Conservation (phyloP, 768 basidiomycete genomes). For the Obba rivulosa region DNA sequence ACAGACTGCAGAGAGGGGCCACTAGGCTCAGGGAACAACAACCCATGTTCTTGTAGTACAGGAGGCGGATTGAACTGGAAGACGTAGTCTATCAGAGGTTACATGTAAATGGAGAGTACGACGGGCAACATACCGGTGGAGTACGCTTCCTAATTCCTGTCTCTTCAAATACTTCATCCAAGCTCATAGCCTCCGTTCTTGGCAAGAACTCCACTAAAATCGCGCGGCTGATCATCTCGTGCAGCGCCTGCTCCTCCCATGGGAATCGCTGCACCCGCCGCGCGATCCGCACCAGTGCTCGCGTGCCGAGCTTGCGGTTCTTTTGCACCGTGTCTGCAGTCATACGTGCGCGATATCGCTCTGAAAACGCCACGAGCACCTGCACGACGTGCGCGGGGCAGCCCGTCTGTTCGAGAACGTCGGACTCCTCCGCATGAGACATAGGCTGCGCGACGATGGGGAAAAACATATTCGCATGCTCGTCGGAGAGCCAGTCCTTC, state of each 20-base stretch:
- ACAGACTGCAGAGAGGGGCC: slow-evolving; percentile 27
- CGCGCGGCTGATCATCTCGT: slow-evolving; percentile 41
- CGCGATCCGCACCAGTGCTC: slow-evolving; percentile 52
- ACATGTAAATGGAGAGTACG: neutral
- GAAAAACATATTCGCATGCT: slow-evolving; percentile 71
- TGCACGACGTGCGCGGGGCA: slow-evolving; percentile 36
- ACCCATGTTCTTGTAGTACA: slow-evolving; percentile 27
- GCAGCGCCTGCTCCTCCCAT: slow-evolving; percentile 36
- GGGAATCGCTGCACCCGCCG: slow-evolving; percentile 42
- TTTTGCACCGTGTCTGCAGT: slow-evolving; percentile 52
- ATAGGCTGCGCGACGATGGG: slow-evolving; percentile 57
- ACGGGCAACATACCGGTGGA: slow-evolving; percentile 35
- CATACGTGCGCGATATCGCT: slow-evolving; percentile 51
- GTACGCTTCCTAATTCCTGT: slow-evolving; percentile 38
- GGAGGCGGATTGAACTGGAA: slow-evolving; percentile 47
- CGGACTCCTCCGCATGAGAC: slow-evolving; percentile 44
- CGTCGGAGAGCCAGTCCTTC: slow-evolving; percentile 64
- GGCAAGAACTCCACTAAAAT: slow-evolving; percentile 60
- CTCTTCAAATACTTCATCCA: slow-evolving; percentile 48
- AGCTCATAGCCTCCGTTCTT: slow-evolving; percentile 47
- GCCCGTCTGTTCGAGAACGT: slow-evolving; percentile 45
- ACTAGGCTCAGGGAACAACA: slow-evolving; percentile 43
- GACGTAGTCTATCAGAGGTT: neutral
- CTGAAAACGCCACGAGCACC: slow-evolving; percentile 46
- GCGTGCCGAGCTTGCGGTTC: slow-evolving; percentile 58